These are phyloP conservation scores for Millerago galiae DNA, from an alignment of 805 yeast genomes.

Conservation along the genomic window DNA sequence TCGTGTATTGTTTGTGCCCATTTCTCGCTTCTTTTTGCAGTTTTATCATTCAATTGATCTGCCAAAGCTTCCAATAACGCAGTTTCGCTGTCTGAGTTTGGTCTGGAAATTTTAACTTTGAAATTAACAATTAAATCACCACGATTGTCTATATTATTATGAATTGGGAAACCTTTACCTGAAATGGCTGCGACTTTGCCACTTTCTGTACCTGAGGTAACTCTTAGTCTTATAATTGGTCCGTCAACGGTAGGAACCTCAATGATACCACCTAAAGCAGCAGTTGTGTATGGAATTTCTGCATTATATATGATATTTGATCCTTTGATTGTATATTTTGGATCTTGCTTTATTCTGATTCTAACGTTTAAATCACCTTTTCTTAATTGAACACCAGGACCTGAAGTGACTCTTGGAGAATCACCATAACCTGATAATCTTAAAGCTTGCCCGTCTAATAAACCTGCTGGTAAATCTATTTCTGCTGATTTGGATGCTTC, in stretches of 20 bases:
- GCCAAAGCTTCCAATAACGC: conserved; percentile 93
- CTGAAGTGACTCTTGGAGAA: conserved; percentile 71
- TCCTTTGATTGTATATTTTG: conserved; percentile 58
- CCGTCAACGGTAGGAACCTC: conserved; percentile 91
- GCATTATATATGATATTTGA: conserved; percentile 60
- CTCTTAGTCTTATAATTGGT: conserved; percentile 63
- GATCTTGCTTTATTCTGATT: conserved; percentile 71
- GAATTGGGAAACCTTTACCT: conserved; percentile 79
- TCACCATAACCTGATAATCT: conserved; percentile 88
- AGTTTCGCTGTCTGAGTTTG: conserved; percentile 77
- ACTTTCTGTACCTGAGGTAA: conserved; percentile 78
- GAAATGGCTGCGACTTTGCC: conserved; percentile 73
- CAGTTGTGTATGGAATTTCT: conserved; percentile 87
- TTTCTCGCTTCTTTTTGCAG: conserved; percentile 55
- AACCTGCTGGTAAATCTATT: conserved; percentile 84
- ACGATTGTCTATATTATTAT: conserved; percentile 44
- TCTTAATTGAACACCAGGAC: conserved; percentile 56
- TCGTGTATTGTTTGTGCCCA: conserved; percentile 11
- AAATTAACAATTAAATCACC: conserved; percentile 79
- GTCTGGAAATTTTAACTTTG: conserved; percentile 64
- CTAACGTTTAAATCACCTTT: conserved; percentile 89
- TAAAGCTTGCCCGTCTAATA: conserved; percentile 78
- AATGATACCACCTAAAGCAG: conserved; percentile 89
- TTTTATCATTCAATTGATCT: conserved; percentile 74
- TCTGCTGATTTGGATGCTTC: conserved; percentile 62